Evolutionary conservation across 352 stramenopile genomes (phyloP), one percentile per base, ranked within the genome.

Genomic region (Phytophthora capsici): DNA sequence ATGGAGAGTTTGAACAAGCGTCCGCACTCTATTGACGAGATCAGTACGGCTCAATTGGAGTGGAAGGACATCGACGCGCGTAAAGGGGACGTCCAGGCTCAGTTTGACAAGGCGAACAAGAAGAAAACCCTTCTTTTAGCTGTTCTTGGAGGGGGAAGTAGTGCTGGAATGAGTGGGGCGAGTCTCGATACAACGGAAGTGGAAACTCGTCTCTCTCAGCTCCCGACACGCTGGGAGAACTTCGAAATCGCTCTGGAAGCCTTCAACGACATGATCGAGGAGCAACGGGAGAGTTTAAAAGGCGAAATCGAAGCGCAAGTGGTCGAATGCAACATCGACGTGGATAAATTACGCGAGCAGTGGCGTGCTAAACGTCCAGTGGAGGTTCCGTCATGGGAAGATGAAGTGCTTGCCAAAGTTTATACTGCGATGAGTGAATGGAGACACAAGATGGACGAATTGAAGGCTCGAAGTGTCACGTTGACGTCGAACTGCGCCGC

Each of bases 201-300:
- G 3, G 82, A 95, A 48, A 73, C 72, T 1, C 80, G 88, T 0
- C 71, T 96, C 13, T 67, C 80, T 0, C 86, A 96, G 46, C 69
- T 97, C 6, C 90, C 90, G 16, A 93, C 82, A 1, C 73, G 82
- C 0, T 98, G 95, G 94, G 91, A 98, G 40, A 96, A 97, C 55
- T 98, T 98, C 68, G 94, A 98, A 34, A 89, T 98, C 45, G 87
- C 90, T 16, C 77, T 98, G 0, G 95, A 98, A 57, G 95, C 94
- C 26, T 98, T 98, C 63, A 96, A 98, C 52, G 93, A 98, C 48
- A 97, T 99, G 88, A 95, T 98, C 44, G 89, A 98, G 34, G 91
- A 98, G 48, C 91, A 98, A 47, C 91, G 96, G 1, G 89, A 97
- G 57, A 93, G 78, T 43, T 71, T 98, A 2, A 98, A 98, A 56